Base-by-base conservation (phyloP, 23 red algal species). In the Agarophyton chilense region DNA sequence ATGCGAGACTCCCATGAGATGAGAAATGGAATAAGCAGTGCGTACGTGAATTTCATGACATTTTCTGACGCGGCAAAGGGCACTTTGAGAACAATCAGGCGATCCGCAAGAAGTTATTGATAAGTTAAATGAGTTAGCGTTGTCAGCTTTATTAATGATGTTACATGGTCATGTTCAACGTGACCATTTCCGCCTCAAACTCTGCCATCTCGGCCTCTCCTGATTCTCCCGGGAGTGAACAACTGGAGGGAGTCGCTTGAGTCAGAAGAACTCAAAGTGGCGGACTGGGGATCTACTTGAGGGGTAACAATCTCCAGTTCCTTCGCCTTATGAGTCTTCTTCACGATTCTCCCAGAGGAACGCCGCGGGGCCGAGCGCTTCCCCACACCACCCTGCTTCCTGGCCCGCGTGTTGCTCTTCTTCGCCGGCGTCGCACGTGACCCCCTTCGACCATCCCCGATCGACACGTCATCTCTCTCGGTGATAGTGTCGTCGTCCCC, bases 61-160 rank as follows among this genome's bases (percentile, higher is more conserved):
- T 65, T 89, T 17, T 89, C 70, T 64, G 85, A 89, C 74, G 85
- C 85, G 2, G 55, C 73, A 33, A 28, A 14, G 39, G 53, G 50
- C 35, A 77, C 85, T 51, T 8, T 79, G 11, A 35, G 63, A 28
- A 78, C 85, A 47, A 42, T 89, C 49, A 62, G 78, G n/a, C 85
- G 85, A 51, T 77, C 85, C 25, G 3, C 85, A 50, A 68, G 45
- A 71, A 49, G 68, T 74, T 74, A 74, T 47, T 74, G n/a, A n/a
- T n/a, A 49, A 74, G 68, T 74, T 74, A 74, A 74, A 74, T 25
- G 22, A 74, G 68, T 74, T 74, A 74, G 68, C 43, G 68, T 74
- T 74, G 60, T 65, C 60, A 65, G 60, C 31, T 65, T 65, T 65
- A 65, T 65, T 65, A 35, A 65, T 29, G 18, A 65, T 65, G 26